Conservation (phyloP, 2,329 filamentous ascomycete species). For the Stagonosporopsis tanaceti region DNA sequence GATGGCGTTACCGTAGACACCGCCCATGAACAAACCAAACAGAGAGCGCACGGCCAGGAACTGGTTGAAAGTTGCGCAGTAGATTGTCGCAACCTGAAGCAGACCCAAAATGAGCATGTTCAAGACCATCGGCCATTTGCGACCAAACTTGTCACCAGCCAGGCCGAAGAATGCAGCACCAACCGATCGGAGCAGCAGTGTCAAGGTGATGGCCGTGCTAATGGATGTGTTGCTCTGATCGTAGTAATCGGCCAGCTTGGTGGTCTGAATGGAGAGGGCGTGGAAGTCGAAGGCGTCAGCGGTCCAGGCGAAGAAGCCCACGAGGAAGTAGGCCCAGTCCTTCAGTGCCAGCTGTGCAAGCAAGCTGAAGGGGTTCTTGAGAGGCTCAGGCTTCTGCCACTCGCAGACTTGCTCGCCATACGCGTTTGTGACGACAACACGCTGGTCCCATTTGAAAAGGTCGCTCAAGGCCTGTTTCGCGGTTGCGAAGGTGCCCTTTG, state of each 20-base stretch:
- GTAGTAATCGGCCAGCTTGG: slow-evolving; percentile 71
- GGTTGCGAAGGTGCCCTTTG: slow-evolving; percentile 69
- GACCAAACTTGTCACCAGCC: slow-evolving; percentile 78
- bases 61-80: slow-evolving; percentile 73
- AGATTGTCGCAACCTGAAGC: slow-evolving; percentile 81
- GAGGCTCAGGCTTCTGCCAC: slow-evolving; percentile 71
- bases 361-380: slow-evolving; percentile 75
- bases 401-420: slow-evolving; percentile 71
- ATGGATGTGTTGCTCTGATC: slow-evolving; percentile 71
- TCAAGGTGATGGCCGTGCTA: slow-evolving; percentile 77
- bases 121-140: slow-evolving; percentile 83
- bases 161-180: slow-evolving; percentile 80
- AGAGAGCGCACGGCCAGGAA: slow-evolving; percentile 78
- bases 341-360: slow-evolving; percentile 68
- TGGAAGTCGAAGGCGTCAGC: slow-evolving; percentile 88
- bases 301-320: slow-evolving; percentile 78
- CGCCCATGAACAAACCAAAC: slow-evolving; percentile 83
- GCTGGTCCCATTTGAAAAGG: slow-evolving; percentile 77
- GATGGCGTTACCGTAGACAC: slow-evolving; percentile 80
- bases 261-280: slow-evolving; percentile 79
- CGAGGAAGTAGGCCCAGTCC: slow-evolving; percentile 78
- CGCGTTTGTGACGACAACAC: slow-evolving; percentile 71
- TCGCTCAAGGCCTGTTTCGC: slow-evolving; percentile 70
- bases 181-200: slow-evolving; percentile 75
- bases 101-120: slow-evolving; percentile 78